These are phyloP conservation scores for Heritiera fomes DNA, from an alignment of 345 rosid species.

Conservation along the genomic window DNA sequence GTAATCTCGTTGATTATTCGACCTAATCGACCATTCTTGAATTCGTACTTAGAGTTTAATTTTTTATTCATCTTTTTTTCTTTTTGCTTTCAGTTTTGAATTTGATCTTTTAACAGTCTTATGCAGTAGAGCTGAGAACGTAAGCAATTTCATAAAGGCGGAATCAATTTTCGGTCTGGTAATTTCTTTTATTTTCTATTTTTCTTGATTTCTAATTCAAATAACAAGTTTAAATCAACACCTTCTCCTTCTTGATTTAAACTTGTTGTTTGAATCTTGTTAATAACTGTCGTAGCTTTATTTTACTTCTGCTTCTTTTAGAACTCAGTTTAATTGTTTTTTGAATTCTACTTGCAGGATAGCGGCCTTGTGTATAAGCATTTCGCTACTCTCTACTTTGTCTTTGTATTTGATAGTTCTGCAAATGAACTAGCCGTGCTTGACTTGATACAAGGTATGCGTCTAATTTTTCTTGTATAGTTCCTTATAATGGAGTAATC, in stretches of 20 bases:
- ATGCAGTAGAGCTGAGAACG: constrained; percentile 82
- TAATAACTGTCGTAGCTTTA: not conserved
- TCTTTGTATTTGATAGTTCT: constrained; percentile 74
- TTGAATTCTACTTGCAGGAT: constrained; percentile 46
- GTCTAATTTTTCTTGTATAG: not conserved
- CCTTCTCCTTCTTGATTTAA: not conserved
- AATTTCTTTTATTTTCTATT: not conserved
- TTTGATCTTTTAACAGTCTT: constrained; percentile 44
- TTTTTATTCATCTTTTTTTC: not conserved
- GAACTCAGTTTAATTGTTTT: not conserved
- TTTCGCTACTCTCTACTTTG: constrained; percentile 85
- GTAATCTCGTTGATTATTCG: not conserved
- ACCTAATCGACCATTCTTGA: not conserved
- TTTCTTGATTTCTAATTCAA: not conserved
- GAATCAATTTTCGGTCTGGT: constrained; percentile 89
- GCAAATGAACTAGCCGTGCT: constrained; percentile 98
- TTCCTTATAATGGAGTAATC: not conserved
- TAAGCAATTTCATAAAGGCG: constrained; percentile 78
- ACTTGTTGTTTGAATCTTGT: not conserved
- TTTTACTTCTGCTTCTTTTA: not conserved
- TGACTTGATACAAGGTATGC: constrained; percentile 88
- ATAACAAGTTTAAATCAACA: not conserved
- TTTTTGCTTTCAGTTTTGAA: not conserved
- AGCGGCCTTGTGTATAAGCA: constrained; percentile 87
- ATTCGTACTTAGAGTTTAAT: not conserved